These are phyloP conservation scores for Tetracladium setigerum DNA, from an alignment of 495 filamentous ascomycete genomes.

Conservation along the genomic window DNA sequence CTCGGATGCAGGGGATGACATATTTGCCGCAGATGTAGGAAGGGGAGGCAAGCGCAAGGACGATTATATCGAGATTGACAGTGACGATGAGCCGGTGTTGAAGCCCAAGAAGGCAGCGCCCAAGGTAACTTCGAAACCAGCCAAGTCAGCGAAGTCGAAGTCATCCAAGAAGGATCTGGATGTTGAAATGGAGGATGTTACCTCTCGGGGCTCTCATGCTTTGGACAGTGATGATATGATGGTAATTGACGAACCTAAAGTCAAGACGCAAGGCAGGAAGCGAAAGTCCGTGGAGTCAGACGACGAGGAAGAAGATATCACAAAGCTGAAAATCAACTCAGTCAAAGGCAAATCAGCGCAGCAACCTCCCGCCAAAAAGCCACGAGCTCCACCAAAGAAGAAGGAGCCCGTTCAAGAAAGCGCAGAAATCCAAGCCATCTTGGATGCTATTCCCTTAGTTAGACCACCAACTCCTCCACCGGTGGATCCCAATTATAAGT, in stretches of 20 bases:
- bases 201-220: not conserved
- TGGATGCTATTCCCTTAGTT: conserved; percentile 78
- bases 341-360: conserved; percentile 43
- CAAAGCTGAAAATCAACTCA: conserved; percentile 23
- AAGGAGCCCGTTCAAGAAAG: conserved; percentile 56
- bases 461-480: conserved; percentile 75
- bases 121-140: conserved; percentile 27
- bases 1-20: conserved; percentile 63
- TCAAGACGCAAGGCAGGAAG: conserved; percentile 18
- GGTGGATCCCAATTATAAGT: conserved; percentile 57
- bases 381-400: conserved; percentile 47
- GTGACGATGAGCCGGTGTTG: conserved; percentile 44
- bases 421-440: conserved; percentile 66
- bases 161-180: conserved; percentile 33
- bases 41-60: conserved; percentile 51
- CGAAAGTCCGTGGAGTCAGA: conserved; percentile 35
- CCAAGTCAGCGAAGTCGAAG: conserved; percentile 28
- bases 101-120: conserved; percentile 33
- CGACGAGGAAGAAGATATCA: conserved; percentile 32
- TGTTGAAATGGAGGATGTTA: conserved; percentile 37
- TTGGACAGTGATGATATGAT: conserved; percentile 26
- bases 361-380: conserved; percentile 56
- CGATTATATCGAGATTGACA: conserved; percentile 57
- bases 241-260: conserved; percentile 20
- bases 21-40: conserved; percentile 59